A percentile compares a stretch with the other conserved stretches of the same genome.
Conservation (phyloP, 2,329 filamentous ascomycete species). For the Ramularia endophylla region DNA sequence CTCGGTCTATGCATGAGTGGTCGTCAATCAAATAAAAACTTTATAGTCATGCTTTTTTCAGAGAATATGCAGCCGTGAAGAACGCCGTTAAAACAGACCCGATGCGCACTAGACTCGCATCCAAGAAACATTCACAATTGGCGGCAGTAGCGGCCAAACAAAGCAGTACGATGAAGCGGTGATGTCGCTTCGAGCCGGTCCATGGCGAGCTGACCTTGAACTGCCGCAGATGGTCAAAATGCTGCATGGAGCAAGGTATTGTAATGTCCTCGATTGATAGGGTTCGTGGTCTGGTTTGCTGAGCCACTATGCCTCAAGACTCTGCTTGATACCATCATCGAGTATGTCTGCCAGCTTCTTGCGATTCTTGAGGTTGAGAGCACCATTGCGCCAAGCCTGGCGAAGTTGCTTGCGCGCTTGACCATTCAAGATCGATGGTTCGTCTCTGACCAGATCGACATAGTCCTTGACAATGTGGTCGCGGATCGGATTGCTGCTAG, state of each 20-base stretch:
- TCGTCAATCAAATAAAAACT: slow-evolving; percentile 2
- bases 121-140: no score
- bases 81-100: no score
- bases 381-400: slow-evolving; percentile 49
- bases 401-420: slow-evolving; percentile 48
- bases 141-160: no score
- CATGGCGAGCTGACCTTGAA: neutral
- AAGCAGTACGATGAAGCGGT: neutral
- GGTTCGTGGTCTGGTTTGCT: neutral
- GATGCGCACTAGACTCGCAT: no score
- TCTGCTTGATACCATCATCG: slow-evolving; percentile 45
- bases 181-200: slow-evolving; percentile 1
- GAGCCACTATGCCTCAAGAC: slow-evolving; percentile 38
- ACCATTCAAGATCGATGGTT: slow-evolving; percentile 35
- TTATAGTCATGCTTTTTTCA: slow-evolving; percentile 3
- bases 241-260: neutral
- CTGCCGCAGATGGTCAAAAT: neutral
- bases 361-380: slow-evolving; percentile 50
- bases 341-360: slow-evolving; percentile 51
- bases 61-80: neutral
- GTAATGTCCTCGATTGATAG: neutral
- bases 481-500: slow-evolving; percentile 46
- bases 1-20: slow-evolving; percentile 1
- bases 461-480: slow-evolving; percentile 51
- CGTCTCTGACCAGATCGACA: slow-evolving; percentile 47